A percentile compares a stretch with the other conserved stretches of the same genome.
Conservation (phyloP, 2,329 filamentous ascomycete genomes). For the Myrmaecium sp. region DNA sequence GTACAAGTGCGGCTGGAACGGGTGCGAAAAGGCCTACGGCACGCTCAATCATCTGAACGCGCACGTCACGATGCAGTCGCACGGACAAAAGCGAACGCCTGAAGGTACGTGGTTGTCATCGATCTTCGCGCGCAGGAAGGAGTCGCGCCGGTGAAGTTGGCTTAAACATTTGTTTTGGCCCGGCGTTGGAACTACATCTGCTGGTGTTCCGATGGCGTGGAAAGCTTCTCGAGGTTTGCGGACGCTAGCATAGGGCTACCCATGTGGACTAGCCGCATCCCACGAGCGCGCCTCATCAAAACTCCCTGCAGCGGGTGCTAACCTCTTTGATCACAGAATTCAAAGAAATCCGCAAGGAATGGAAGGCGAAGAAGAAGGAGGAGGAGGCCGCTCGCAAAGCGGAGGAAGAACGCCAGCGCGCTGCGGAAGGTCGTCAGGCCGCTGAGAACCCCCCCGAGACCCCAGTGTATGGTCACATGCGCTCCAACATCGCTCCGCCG, state of each 20-base stretch:
- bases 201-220: constrained; percentile 34
- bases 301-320: constrained; percentile 11
- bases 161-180: constrained; percentile 18
- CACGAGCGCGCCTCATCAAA: constrained; percentile 2
- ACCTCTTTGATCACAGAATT: constrained; percentile 50
- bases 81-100: constrained; percentile 83
- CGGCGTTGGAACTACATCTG: constrained; percentile 31
- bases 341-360: constrained; percentile 97
- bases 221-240: constrained; percentile 26
- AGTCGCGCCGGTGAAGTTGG: constrained; percentile 18
- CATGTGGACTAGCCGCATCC: constrained; percentile 18
- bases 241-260: constrained; percentile 25
- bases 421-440: constrained; percentile 41
- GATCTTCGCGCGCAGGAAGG: constrained; percentile 13
- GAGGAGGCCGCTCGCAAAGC: constrained; percentile 81
- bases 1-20: constrained; percentile 99
- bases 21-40: constrained; percentile 96
- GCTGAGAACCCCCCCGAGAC: constrained; percentile 26
- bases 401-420: constrained; percentile 68
- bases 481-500: too few relatives aligned
- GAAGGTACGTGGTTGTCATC: constrained; percentile 55
- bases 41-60: constrained; percentile 95
- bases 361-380: constrained; percentile 99
- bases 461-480: constrained; percentile 26
- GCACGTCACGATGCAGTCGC: constrained; percentile 97